Conservation (phyloP, 139 green algal species). For the Chlorella ohadii region DNA sequence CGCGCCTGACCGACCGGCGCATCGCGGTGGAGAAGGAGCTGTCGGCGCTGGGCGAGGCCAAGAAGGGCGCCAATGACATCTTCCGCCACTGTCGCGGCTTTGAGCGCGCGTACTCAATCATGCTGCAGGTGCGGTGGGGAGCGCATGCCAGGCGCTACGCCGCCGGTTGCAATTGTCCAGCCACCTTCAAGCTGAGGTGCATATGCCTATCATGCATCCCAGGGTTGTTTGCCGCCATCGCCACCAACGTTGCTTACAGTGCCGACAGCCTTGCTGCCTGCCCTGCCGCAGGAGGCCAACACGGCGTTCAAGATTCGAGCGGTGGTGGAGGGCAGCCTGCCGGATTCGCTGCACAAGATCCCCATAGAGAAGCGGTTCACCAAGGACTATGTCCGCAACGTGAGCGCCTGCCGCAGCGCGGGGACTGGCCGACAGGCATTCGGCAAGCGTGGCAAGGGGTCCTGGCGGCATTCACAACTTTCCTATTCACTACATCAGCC, state of each 20-base stretch:
- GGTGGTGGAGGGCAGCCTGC: slow-evolving; percentile 55
- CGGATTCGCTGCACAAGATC: slow-evolving; percentile 68
- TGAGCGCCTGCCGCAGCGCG: slow-evolving; percentile 8
- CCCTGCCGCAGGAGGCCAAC: slow-evolving; percentile 66
- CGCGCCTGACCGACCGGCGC: slow-evolving; percentile 68
- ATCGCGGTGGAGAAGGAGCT: slow-evolving; percentile 82
- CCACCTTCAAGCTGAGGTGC: no score
- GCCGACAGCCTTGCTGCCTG: no score
- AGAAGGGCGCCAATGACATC: slow-evolving; percentile 76
- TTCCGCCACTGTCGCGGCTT: slow-evolving; percentile 92
- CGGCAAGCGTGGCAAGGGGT: no score
- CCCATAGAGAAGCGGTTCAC: slow-evolving; percentile 87
- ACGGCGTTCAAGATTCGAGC: slow-evolving; percentile 77
- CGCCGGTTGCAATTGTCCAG: no score
- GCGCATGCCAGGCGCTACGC: no score
- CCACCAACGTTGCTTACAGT: no score
- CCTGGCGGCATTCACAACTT: no score
- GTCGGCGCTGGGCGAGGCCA: slow-evolving; percentile 71
- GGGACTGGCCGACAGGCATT: no score
- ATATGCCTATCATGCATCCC: no score
- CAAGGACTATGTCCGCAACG: slow-evolving; percentile 60
- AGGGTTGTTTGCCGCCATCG: no score
- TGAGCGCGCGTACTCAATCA: slow-evolving; percentile 79
- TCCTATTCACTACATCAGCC: no score
- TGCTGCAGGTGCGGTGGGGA: slow-evolving; percentile 67